Base-by-base conservation (phyloP, 2,329 filamentous ascomycete species). In the Colletotrichum filicis region DNA sequence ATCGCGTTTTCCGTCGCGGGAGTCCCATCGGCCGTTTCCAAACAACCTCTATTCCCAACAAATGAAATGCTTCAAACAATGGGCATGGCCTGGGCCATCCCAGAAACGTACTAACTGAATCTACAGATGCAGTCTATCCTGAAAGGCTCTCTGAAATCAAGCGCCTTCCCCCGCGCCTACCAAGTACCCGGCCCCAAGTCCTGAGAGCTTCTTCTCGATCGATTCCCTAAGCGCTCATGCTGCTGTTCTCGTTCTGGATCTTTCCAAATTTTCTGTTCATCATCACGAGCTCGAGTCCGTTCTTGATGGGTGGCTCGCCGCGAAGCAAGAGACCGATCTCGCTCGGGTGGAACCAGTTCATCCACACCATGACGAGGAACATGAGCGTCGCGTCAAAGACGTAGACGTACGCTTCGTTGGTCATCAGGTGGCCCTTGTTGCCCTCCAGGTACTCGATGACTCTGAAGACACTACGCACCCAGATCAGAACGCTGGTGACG, bases 401-500 rank as follows among this genome's bases (percentile, higher is more conserved):
- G 63, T 86, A 87, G 0, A 86, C 76, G 46, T 80, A 84, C 1
- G 77, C 75, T 74, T 87, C 85, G 46, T 85, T 81, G 1, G 78
- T 80, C 56, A 86, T 80, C 0, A 86, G 74, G 9, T 82, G 84
- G 0, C 85, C 85, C 0, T 68, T 77, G 8, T 83, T 80, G 1
- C 85, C 85, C 72, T 85, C 80, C 0, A 82, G 71, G 70, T 88
- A 88, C 76, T 88, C 87, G 5, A 87, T 73, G 1, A 86, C 82
- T 7, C 87, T 81, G 64, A 87, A 86, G 24, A 87, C 74, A 61
- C 83, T 85, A 55, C 87, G 79, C 5, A 87, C 77, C 22, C 86
- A 79, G 66, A 89, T 87, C 7, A 87, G 75, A 0, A 74, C 59
- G 55, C 82, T 83, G 2, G 79, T 78, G 2, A 74, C 56, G 55